phyloP scores from a whole-genome alignment of 2,329 filamentous ascomycete species.

The Magnaporthiopsis incrustans region DNA sequence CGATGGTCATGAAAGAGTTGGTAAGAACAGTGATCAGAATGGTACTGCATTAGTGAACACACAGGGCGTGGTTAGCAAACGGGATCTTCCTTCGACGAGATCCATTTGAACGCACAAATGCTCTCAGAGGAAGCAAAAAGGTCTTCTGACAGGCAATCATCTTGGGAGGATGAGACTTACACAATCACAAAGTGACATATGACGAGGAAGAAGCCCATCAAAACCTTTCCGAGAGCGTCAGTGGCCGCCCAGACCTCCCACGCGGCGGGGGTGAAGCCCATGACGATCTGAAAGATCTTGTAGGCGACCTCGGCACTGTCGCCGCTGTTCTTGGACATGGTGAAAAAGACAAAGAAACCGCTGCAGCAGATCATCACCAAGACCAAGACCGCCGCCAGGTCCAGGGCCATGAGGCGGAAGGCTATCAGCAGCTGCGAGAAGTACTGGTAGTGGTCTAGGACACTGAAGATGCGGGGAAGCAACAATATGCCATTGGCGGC shows the following conservation, averaged over 20 bases:
- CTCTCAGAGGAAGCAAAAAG: too few species aligned
- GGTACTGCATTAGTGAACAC: constrained; percentile 40
- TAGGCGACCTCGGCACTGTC: constrained; percentile 73
- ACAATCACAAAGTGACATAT: constrained; percentile 94
- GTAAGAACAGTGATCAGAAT: constrained; percentile 94
- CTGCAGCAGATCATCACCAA: constrained; percentile 83
- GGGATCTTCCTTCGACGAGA: too few species aligned
- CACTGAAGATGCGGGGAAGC: constrained; percentile 83
- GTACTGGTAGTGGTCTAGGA: constrained; percentile 91
- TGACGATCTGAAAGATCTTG: constrained; percentile 84
- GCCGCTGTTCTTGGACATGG: constrained; percentile 64
- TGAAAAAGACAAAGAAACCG: constrained; percentile 93
- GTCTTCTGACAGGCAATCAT: not conserved
- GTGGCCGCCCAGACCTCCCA: constrained; percentile 84
- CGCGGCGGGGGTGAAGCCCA: constrained; percentile 92
- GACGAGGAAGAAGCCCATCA: constrained; percentile 78
- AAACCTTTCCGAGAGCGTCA: constrained; percentile 66
- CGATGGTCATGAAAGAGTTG: constrained; percentile 92
- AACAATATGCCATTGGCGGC: constrained; percentile 85
- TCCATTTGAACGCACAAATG: too few species aligned
- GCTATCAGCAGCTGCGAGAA: constrained; percentile 93
- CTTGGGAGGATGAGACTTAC: constrained; percentile 27
- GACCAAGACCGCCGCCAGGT: constrained; percentile 76
- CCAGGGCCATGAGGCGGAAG: constrained; percentile 87
- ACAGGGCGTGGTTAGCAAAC: not conserved